A percentile compares a stretch with the other conserved stretches of the same genome.
Evolutionary conservation across 129 eudicot genomes (phyloP).

Genomic region (Heracleum sosnowskyi): DNA sequence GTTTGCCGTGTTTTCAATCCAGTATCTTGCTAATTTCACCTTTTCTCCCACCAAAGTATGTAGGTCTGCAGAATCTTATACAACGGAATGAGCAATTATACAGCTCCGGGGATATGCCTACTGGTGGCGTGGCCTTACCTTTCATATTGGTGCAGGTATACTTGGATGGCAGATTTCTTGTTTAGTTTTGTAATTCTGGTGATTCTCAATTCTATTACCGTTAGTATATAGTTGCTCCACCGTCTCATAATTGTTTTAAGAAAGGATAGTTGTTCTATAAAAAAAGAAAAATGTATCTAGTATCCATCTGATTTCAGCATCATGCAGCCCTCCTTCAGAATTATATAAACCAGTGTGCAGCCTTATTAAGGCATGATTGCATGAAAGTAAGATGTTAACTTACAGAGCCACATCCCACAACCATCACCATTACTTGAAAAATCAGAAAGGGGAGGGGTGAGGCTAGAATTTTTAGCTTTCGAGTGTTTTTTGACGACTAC

Average conservation of each 20-base stretch:
- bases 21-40: background rate
- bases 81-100: conserved; percentile 64
- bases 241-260: background rate
- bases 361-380: conserved; percentile 1
- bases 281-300: background rate
- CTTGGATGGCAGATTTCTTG: conserved; percentile 3
- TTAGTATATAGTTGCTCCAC: background rate
- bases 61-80: conserved; percentile 68
- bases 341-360: background rate
- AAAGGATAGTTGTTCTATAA: background rate
- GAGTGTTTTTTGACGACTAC: background rate
- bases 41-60: conserved; percentile 29
- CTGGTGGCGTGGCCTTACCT: conserved; percentile 78
- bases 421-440: background rate
- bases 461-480: background rate
- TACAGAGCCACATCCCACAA: background rate
- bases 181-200: background rate
- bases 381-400: background rate
- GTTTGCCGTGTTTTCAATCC: conserved; percentile 6
- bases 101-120: conserved; percentile 62
- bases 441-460: background rate
- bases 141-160: conserved; percentile 85
- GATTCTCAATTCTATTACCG: background rate
- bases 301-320: background rate
- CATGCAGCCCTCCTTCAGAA: background rate